Evolutionary conservation across 495 filamentous ascomycete genomes (phyloP).

Genomic region (Penicillium atrosanguineum): DNA sequence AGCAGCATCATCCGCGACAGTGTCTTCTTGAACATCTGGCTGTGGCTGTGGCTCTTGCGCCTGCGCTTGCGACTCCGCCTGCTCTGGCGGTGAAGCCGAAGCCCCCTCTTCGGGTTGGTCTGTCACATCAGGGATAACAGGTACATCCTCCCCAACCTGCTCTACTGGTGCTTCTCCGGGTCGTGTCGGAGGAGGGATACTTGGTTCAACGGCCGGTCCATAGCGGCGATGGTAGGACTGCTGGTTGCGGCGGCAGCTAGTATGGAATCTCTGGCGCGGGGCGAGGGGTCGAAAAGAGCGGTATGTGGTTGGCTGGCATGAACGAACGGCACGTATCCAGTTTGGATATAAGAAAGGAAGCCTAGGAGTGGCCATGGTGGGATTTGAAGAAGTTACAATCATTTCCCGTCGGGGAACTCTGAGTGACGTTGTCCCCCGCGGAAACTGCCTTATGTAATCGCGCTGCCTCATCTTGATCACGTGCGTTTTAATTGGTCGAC

Average conservation of each 20-base stretch:
- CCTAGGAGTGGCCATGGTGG: constrained; percentile 62
- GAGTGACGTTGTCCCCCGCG: constrained; percentile 37
- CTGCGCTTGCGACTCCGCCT: constrained; percentile 12
- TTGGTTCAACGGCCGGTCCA: constrained; percentile 48
- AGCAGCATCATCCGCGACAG: constrained; percentile 1
- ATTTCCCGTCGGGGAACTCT: constrained; percentile 23
- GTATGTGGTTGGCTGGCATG: constrained; percentile 36
- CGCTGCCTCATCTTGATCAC: not conserved
- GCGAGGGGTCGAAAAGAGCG: constrained; percentile 28
- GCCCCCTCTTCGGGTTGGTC: constrained; percentile 10
- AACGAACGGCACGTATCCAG: constrained; percentile 48
- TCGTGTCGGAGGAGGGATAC: constrained; percentile 35
- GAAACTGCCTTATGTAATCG: constrained; percentile 25
- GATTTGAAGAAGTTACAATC: constrained; percentile 10
- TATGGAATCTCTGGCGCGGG: constrained; percentile 33
- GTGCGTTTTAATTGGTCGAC: not conserved
- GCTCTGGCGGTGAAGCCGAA: constrained; percentile 8
- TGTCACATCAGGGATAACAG: constrained; percentile 19
- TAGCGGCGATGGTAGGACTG: constrained; percentile 50
- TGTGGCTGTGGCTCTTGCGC: not conserved
- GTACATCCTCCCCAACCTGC: constrained; percentile 18
- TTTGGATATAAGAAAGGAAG: constrained; percentile 76
- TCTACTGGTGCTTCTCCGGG: constrained; percentile 23
- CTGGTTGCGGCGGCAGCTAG: constrained; percentile 38
- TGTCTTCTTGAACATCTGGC: not conserved